Conservation (phyloP, 768 basidiomycete species). For the Phaeotremella skinneri region DNA sequence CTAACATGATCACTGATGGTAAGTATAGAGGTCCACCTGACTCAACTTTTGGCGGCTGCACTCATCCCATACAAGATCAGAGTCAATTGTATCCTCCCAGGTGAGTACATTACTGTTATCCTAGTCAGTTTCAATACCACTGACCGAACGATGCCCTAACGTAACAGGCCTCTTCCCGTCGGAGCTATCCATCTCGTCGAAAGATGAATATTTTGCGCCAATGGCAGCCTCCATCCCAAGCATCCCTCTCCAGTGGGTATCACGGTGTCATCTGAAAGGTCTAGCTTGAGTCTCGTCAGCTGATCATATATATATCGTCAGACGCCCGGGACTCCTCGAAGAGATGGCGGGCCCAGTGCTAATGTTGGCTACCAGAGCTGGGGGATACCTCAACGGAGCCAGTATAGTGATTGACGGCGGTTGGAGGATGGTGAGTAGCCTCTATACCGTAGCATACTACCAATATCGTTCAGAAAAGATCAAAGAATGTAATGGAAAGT, state of each 20-base stretch:
- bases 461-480: too few species aligned
- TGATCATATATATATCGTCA: not conserved
- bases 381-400: slow-evolving; percentile 39
- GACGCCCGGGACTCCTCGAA: slow-evolving; percentile 31
- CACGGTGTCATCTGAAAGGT: too few species aligned
- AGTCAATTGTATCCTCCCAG: slow-evolving; percentile 43
- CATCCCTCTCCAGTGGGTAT: slow-evolving; percentile 28
- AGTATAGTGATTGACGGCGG: slow-evolving; percentile 35
- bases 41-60: slow-evolving; percentile 34
- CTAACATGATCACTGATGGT: not conserved
- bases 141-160: not conserved
- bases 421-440: slow-evolving; percentile 29
- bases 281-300: not conserved
- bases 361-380: slow-evolving; percentile 42
- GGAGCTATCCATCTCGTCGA: slow-evolving; percentile 20
- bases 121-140: too few species aligned
- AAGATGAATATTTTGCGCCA: slow-evolving; percentile 15
- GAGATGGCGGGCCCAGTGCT: slow-evolving; percentile 46
- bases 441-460: not conserved
- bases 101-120: slow-evolving; percentile 7
- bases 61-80: slow-evolving; percentile 39
- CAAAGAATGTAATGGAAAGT: not conserved
- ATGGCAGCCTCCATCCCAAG: slow-evolving; percentile 20
- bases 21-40: slow-evolving; percentile 29
- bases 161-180: slow-evolving; percentile 29